phyloP scores from a whole-genome alignment of 306 rosid genomes.

The Cyamopsis tetragonoloba region DNA sequence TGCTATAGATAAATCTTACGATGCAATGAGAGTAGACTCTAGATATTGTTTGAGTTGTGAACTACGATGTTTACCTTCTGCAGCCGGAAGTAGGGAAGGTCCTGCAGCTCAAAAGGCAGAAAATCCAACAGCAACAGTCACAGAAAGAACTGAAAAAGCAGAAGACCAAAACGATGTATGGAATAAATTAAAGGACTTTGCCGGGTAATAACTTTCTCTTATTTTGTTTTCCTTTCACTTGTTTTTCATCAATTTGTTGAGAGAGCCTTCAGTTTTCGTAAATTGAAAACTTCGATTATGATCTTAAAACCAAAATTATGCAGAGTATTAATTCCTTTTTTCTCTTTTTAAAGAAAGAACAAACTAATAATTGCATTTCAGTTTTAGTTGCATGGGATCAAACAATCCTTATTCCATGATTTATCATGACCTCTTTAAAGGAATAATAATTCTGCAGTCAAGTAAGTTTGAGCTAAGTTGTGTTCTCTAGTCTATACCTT shows the following conservation, averaged over 20 bases:
- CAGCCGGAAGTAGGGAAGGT: conserved; percentile 54
- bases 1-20: background rate
- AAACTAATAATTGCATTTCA: background rate
- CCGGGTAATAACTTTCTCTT: conserved; percentile 58
- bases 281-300: background rate
- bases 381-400: background rate
- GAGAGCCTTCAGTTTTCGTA: background rate
- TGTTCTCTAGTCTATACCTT: background rate
- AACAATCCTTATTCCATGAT: background rate
- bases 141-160: conserved; percentile 43
- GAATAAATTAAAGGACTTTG: conserved; percentile 64
- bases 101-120: conserved; percentile 44
- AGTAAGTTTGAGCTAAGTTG: background rate
- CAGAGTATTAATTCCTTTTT: background rate
- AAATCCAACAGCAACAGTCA: conserved; percentile 42
- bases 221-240: background rate
- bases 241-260: background rate
- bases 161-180: conserved; percentile 60
- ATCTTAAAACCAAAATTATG: background rate
- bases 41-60: conserved; percentile 23
- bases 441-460: background rate
- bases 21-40: background rate
- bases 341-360: background rate
- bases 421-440: background rate
- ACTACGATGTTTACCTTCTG: conserved; percentile 32